Evolutionary conservation across 768 basidiomycete species (phyloP), one percentile per base, ranked within the genome.

Genomic region (Lactarius evosmus): DNA sequence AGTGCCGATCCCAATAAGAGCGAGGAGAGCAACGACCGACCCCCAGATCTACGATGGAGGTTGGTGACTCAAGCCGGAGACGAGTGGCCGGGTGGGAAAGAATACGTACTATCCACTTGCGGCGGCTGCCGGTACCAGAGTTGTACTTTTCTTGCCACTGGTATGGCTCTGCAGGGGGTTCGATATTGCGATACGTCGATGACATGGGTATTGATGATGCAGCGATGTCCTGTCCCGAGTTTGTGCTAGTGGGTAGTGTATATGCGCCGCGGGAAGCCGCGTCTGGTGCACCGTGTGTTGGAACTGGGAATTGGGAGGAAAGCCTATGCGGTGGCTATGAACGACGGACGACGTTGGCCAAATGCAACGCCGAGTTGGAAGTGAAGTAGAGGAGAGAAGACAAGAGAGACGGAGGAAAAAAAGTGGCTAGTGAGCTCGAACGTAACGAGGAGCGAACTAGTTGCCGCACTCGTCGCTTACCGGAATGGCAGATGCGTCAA

Each of bases 1-100:
- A 58, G 89, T 81, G 49, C 81, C 89, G 29, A 79, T 76, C n/a
- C 75, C 82, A 38, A 85, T 79, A 55, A 92, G 72, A 53, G 79
- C 72, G 32, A 82, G 62, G 29, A 90, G 68, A 12, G 71, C 78
- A 32, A 76, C 65, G 53, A 86, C 60, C 9, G 80, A 76, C 25
- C 80, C 83, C 58, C 85, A 75, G 63, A 86, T 78, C 88, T 89
- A 62, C 16, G 44, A 7, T 16, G 19, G 27, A 17, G 9, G n/a
- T 36, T 16, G 55, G 58, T 22, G 57, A 33, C 22, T 30, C 4
- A 52, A 12, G n/a, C 17, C 5, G 22, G 30, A 34, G 30, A 57
- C 36, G 29, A 34, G 40, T 12, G 30, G 11, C 30, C n/a, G 11
- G 4, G 2, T 1, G 9, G 14, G 34, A 53, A 19, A 19, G n/a